Evolutionary conservation across 345 rosid species (phyloP).

Genomic region (Geranium rotundifolium): DNA sequence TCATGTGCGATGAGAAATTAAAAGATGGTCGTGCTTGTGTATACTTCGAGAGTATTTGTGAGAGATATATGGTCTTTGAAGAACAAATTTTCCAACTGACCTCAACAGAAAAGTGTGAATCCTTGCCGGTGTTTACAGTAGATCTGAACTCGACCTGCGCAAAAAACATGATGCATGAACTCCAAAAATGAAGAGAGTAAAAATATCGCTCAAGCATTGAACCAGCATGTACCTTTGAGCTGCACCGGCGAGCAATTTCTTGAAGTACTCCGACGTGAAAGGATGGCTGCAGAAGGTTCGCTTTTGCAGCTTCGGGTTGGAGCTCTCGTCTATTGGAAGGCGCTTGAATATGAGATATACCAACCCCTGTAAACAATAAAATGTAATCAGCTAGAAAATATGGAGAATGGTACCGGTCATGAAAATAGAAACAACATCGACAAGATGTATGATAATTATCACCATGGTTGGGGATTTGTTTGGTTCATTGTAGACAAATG

Average conservation of each 20-base stretch:
- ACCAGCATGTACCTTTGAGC: slow-evolving; percentile 51
- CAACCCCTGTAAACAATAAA: slow-evolving; percentile 39
- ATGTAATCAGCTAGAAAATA: slow-evolving; percentile 12
- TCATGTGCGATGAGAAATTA: too few species aligned
- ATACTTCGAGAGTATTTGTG: too few species aligned
- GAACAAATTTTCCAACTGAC: slow-evolving; percentile 27
- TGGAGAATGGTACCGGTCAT: not conserved
- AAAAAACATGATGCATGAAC: slow-evolving; percentile 10
- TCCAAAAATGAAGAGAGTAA: slow-evolving; percentile 4
- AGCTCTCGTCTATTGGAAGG: slow-evolving; percentile 38
- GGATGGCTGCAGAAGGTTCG: slow-evolving; percentile 46
- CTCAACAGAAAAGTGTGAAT: slow-evolving; percentile 92
- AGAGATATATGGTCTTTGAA: too few species aligned
- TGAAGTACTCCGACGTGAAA: slow-evolving; percentile 68
- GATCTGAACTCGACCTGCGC: slow-evolving; percentile 76
- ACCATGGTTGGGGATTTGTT: too few species aligned
- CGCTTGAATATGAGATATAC: slow-evolving; percentile 38
- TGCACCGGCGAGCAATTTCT: slow-evolving; percentile 87
- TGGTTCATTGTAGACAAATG: too few species aligned
- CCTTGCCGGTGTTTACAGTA: slow-evolving; percentile 75
- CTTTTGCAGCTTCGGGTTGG: slow-evolving; percentile 53
- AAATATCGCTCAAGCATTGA: not conserved
- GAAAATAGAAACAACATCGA: not conserved
- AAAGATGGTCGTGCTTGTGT: too few species aligned
- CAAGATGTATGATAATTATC: not conserved